Evolutionary conservation across 2,329 filamentous ascomycete species (phyloP), one percentile per base, ranked within the genome.

Genomic region (Samsoniella hepiali): DNA sequence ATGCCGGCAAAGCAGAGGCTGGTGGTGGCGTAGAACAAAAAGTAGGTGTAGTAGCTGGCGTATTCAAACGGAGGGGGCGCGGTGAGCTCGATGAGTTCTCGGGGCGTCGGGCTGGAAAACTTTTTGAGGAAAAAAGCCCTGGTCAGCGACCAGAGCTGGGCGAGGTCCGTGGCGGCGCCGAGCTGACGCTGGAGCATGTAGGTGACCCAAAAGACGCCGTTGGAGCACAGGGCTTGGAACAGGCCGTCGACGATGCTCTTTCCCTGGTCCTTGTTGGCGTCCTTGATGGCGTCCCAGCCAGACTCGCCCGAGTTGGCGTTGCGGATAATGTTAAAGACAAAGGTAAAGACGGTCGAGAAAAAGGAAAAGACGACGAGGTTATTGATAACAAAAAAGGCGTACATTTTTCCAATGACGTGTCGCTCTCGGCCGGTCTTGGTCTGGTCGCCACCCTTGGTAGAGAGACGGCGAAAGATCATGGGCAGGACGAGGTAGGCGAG

Each of bases 21-120:
- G 38, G 98, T 91, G 0, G 94, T 97, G 31, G 90, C 83, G 78
- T 98, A 99, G 78, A 91, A 99, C 36, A 98, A 81, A 76, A 97
- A 97, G 75, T 96, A 98, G 76, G 97, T 98, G 83, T 97, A 99
- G 78, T 98, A 98, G 69, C 87, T 92, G 64, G 95, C 92, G 72
- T 97, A 98, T 69, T 98, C 93, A 74, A 99, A 97, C 0, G 91
- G 82, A 2, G 91, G 93, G 1, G 95, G 95, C 3, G 95, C 95
- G 0, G 93, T 97, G 72, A 95, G 85, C 74, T 97, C 91, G 68
- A 98, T 98, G 68, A 95, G 81, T 74, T 97, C 90, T 68, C 95
- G 85, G 5, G 95, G 95, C 2, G 95, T 98, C 3, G 94, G 94
- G 65, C 87, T 89, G 32, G 91, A 84, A 70, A 97, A 95, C 62